Percentiles rank a stretch among this genome's conserved stretches.
Evolutionary conservation across 345 rosid genomes (phyloP).

Genomic region (Salix dunnii): DNA sequence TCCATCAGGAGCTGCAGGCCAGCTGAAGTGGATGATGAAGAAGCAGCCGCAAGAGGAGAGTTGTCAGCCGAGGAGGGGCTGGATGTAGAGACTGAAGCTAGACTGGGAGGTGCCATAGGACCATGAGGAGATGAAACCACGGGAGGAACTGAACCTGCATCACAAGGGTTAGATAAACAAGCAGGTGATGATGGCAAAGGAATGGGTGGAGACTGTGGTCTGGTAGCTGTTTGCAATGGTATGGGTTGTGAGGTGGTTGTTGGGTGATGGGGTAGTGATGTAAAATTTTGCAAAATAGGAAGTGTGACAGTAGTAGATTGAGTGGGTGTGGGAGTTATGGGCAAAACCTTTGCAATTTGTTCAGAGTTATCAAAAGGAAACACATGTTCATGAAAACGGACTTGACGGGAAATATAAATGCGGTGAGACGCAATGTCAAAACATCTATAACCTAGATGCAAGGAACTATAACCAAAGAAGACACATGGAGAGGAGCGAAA

Average conservation of each 20-base stretch:
- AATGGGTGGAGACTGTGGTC: not conserved
- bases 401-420: no score
- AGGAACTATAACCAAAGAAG: no score
- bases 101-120: no score
- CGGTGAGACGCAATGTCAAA: no score
- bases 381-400: no score
- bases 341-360: not conserved
- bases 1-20: not conserved
- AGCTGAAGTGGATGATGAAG: no score
- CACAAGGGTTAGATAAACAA: not conserved
- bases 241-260: accelerated
- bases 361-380: no score
- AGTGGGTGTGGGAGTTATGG: no score
- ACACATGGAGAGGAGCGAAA: not conserved
- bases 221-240: accelerated
- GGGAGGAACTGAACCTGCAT: accelerated
- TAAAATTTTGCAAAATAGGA: no score
- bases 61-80: no score
- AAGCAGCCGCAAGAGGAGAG: accelerated
- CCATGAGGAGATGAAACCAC: no score
- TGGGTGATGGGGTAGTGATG: not conserved
- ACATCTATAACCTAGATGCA: not conserved
- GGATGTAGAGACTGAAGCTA: no score
- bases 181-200: accelerated
- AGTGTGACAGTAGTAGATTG: not conserved